Conservation (phyloP, 495 filamentous ascomycete genomes). For the Lichina pygmaea region DNA sequence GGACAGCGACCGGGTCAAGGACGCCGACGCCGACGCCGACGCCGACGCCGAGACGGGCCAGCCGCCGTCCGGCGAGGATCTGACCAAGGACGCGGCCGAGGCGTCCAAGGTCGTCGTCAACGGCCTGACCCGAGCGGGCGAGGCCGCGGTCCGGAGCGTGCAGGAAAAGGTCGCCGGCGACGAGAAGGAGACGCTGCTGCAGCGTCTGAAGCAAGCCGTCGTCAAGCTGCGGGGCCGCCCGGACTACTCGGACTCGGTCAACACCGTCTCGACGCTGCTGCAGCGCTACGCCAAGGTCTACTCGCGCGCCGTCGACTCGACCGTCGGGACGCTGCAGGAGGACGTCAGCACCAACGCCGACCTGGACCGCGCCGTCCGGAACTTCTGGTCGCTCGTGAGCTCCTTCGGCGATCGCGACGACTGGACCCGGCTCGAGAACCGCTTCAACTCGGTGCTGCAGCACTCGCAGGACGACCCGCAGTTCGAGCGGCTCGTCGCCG, state of each 20-base stretch:
- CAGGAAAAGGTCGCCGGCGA: constrained; percentile 39
- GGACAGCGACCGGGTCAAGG: constrained; percentile 25
- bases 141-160: constrained; percentile 35
- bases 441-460: constrained; percentile 37
- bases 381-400: constrained; percentile 52
- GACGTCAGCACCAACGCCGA: constrained; percentile 47
- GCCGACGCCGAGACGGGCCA: constrained; percentile 26
- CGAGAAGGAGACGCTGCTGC: constrained; percentile 43
- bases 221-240: constrained; percentile 41
- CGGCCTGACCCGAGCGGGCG: constrained; percentile 35
- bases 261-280: constrained; percentile 45
- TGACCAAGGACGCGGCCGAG: constrained; percentile 33
- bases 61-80: constrained; percentile 26
- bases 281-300: constrained; percentile 57
- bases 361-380: constrained; percentile 43
- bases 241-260: constrained; percentile 69
- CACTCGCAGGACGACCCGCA: constrained; percentile 56
- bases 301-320: constrained; percentile 36
- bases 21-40: constrained; percentile 32
- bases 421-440: constrained; percentile 47
- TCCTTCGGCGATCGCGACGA: constrained; percentile 48
- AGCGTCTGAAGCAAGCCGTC: constrained; percentile 53
- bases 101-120: constrained; percentile 33
- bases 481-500: constrained; percentile 50
- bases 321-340: constrained; percentile 32